Evolutionary conservation across 495 filamentous ascomycete species (phyloP), one percentile per base, ranked within the genome.

Genomic region (Xylaria bambusicola): DNA sequence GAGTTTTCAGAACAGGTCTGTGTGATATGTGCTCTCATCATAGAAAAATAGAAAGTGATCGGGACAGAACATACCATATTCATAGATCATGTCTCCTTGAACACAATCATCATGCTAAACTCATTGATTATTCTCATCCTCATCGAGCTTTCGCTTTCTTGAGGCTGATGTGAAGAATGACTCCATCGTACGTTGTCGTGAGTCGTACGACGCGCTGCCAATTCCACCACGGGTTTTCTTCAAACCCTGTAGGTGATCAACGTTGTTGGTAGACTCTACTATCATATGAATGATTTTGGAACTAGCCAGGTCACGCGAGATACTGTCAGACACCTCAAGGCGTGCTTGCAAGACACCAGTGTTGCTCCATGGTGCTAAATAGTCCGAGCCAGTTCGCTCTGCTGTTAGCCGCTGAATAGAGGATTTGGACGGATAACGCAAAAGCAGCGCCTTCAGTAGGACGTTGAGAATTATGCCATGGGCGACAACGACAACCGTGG

Each of bases 211-310:
- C 38, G 87, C 76, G 67, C 89, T 92, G 27, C 90, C 89, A 57
- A 95, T 86, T 2, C 90, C 90, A 18, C 88, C 88, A 47, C 85
- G 77, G 20, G 89, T 90, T 61, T 89, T 87, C 67, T 87, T 91
- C 42, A 95, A 75, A 27, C 86, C 84, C 45, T 75, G 68, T 6
- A 96, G 80, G 71, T 96, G 92, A 1, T 80, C 77, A 54, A 80
- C 80, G 31, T 81, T 80, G 66, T 96, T 71, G 23, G 54, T 64
- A 12, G 63, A 24, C 35, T 68, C 68, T 21, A 68, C 8, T 1
- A 20, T 58, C 9, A 63, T 58, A n/a, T 42, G 20, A 8, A 63
- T 18, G n/a, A 6, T 48, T 42, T 17, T 31, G 8, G 17, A 20
- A 41, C 15, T 29, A 18, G 38, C 27, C 31, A 13, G 10, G 35